These are phyloP conservation scores for Neofusicoccum sp. DNA, from an alignment of 2,329 filamentous ascomycete species.

Conservation along the genomic window DNA sequence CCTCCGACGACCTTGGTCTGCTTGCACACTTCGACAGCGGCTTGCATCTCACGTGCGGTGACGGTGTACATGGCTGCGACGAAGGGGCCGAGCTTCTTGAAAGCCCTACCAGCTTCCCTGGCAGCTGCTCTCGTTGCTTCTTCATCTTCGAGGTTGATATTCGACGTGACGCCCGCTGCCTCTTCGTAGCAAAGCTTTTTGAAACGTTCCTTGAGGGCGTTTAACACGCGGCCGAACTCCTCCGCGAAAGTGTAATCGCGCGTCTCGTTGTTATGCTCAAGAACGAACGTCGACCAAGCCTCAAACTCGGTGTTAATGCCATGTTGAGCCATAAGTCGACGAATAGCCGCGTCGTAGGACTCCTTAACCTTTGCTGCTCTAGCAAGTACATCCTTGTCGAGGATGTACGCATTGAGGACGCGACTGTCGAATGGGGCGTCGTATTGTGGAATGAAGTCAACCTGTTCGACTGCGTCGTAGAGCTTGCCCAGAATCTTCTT, in stretches of 20 bases:
- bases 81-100: constrained; percentile 64
- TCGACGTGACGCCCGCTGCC: constrained; percentile 58
- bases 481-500: constrained; percentile 72
- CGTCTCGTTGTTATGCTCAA: constrained; percentile 69
- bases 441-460: constrained; percentile 72
- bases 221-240: constrained; percentile 69
- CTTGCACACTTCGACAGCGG: constrained; percentile 55
- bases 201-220: constrained; percentile 66
- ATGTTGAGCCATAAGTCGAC: constrained; percentile 79
- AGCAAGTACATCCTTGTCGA: constrained; percentile 55
- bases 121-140: neutral
- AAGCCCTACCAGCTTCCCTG: constrained; percentile 53
- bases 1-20: constrained; percentile 41
- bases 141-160: constrained; percentile 41
- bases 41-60: constrained; percentile 67
- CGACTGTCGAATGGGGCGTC: constrained; percentile 71
- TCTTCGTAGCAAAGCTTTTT: constrained; percentile 63
- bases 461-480: constrained; percentile 70
- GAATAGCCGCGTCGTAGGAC: constrained; percentile 74
- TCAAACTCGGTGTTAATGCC: constrained; percentile 87
- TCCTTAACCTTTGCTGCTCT: constrained; percentile 66
- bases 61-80: constrained; percentile 85
- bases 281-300: constrained; percentile 81
- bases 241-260: constrained; percentile 86
- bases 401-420: constrained; percentile 63